Base-by-base conservation (phyloP, 768 basidiomycete species). In the Pisolithus marmoratus region DNA sequence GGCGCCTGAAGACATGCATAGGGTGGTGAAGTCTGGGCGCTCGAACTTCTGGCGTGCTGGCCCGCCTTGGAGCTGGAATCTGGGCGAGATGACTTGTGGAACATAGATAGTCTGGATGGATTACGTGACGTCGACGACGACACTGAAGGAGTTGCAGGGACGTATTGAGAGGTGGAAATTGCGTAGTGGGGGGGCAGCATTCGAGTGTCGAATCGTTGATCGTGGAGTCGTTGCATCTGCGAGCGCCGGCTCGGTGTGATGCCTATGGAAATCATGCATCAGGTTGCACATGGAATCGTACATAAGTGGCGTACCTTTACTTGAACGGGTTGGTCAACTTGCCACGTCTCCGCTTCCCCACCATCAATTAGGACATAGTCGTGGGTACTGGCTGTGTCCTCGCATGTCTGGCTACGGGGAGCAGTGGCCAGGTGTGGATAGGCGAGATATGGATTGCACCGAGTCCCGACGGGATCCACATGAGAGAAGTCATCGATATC, bases 31-130 rank as follows among this genome's bases (percentile, higher is more conserved):
- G 75, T 73, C 38, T 78, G 75, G 48, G 79, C 61, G 62, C 82
- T 84, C 2, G 77, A 66, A 15, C 76, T 78, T 52, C 78, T 70
- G 54, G 61, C 71, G 60, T 84, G 80, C 48, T 67, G 70, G 44
- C 67, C 58, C 29, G 63, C 57, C 26, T 56, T 58, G 20, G 70
- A 65, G n/a, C 57, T 51, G 42, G 66, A 58, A 50, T 64, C 56
- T 17, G 36, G 56, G 55, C 54, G 59, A 20, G 66, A 61, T 37
- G 57, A 71, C 60, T 44, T 73, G 37, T 69, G 69, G 75, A 76
- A 60, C 50, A 82, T 65, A 47, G 75, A 74, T 36, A 77, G 59
- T 42, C 74, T 70, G 6, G 77, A 72, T 24, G 72, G 59, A 48
- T 56, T 68, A 44, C 53, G 63, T 26, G 66, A 69, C 47, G 63